Conservation (phyloP, 2,329 filamentous ascomycete genomes). For the Xylariaceae sp. region DNA sequence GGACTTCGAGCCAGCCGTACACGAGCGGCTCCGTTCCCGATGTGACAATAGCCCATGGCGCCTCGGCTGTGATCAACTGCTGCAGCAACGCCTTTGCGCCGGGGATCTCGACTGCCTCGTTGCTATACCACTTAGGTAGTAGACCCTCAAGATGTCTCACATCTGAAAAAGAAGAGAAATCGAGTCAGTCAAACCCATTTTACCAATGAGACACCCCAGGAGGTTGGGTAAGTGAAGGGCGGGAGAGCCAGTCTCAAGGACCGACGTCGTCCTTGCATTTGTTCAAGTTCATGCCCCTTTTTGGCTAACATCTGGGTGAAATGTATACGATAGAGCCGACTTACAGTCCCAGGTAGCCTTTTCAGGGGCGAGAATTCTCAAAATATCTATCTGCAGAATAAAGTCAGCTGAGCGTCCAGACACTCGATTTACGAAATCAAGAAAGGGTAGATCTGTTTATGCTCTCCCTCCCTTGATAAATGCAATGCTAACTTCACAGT, state of each 20-base stretch:
- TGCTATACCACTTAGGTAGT: conserved; percentile 70
- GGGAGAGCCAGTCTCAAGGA: conserved; percentile 6
- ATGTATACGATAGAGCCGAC: conserved; percentile 30
- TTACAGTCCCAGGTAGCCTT: conserved; percentile 91
- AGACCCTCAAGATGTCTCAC: conserved; percentile 71
- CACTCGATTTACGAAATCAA: background rate
- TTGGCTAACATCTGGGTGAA: background rate
- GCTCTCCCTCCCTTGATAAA: background rate
- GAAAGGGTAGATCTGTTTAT: background rate
- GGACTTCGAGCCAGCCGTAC: conserved; percentile 64
- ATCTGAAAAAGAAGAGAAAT: conserved; percentile 46
- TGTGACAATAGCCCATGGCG: conserved; percentile 82
- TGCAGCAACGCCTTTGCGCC: conserved; percentile 69
- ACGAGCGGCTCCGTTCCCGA: conserved; percentile 66
- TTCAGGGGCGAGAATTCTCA: conserved; percentile 72
- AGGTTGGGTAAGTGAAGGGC: background rate
- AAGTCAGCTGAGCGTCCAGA: conserved; percentile 3
- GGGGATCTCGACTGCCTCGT: conserved; percentile 78
- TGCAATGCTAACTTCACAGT: conserved; percentile 5
- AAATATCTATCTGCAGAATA: conserved; percentile 62
- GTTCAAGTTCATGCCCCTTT: conserved; percentile 5
- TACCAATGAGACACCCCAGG: conserved; percentile 11
- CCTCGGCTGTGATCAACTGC: conserved; percentile 54
- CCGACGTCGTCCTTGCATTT: background rate
- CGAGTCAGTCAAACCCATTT: conserved; percentile 10